A percentile compares a stretch with the other conserved stretches of the same genome.
These are phyloP conservation scores for Alternaria longipes DNA, from an alignment of 2,329 filamentous ascomycete species.

Conservation along the genomic window DNA sequence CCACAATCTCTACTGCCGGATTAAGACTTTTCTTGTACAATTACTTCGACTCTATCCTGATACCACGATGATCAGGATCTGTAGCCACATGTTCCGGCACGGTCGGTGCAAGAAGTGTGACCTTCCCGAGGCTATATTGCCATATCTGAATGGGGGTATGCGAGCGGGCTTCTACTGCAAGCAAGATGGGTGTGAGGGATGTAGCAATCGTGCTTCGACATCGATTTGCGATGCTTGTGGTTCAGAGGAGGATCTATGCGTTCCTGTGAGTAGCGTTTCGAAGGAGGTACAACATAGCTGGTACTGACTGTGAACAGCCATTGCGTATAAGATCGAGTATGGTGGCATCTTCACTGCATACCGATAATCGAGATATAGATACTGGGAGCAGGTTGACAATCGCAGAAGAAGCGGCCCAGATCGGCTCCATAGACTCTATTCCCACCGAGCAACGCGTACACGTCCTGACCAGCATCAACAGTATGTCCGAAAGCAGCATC, in stretches of 20 bases:
- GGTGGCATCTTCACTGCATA: neutral
- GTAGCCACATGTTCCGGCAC: constrained; percentile 4
- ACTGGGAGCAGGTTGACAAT: neutral
- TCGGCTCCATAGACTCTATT: neutral
- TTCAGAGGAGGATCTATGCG: neutral
- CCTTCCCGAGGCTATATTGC: neutral
- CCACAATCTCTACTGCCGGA: constrained; percentile 8
- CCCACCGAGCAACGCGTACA: neutral
- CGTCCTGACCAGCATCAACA: neutral
- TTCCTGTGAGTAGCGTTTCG: neutral
- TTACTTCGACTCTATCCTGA: neutral
- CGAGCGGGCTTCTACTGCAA: neutral
- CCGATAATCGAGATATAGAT: neutral
- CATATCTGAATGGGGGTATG: neutral
- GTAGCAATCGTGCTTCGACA: neutral
- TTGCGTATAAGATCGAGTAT: neutral
- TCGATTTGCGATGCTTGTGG: neutral
- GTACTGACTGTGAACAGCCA: neutral
- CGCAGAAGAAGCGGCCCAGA: neutral
- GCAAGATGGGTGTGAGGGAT: neutral
- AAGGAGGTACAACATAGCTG: neutral
- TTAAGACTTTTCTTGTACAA: neutral
- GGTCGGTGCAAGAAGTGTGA: constrained; percentile 5
- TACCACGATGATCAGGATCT: neutral
- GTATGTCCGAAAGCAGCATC: neutral